A percentile compares a stretch with the other conserved stretches of the same genome.
Evolutionary conservation across 164 flowering plant genomes (phyloP).

Genomic region (Saururus chinensis): DNA sequence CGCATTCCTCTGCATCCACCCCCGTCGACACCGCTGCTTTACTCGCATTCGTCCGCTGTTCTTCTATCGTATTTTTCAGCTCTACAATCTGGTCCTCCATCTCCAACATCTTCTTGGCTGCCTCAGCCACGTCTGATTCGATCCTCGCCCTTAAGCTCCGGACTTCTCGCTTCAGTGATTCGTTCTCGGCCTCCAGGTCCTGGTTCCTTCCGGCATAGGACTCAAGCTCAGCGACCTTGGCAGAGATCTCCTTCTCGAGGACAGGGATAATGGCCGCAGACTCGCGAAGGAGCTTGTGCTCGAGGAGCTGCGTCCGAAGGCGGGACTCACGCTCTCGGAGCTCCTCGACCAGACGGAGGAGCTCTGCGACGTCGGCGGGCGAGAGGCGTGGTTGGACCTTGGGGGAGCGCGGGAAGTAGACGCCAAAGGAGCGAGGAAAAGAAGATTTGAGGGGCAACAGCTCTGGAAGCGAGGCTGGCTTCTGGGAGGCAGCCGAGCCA

Average conservation of each 20-base stretch:
- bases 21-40: background rate
- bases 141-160: constrained; percentile 20
- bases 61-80: constrained; percentile 13
- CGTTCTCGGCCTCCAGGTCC: constrained; percentile 42
- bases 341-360: constrained; percentile 65
- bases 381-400: constrained; percentile 91
- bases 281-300: constrained; percentile 60
- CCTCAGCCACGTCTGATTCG: constrained; percentile 23
- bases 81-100: constrained; percentile 32
- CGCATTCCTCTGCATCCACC: background rate
- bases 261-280: constrained; percentile 57
- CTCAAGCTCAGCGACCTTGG: constrained; percentile 34
- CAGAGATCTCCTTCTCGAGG: constrained; percentile 55
- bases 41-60: constrained; percentile 1
- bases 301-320: constrained; percentile 62
- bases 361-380: constrained; percentile 71
- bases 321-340: constrained; percentile 56
- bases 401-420: constrained; percentile 82
- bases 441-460: constrained; percentile 20
- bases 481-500: background rate
- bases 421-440: constrained; percentile 79
- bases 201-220: constrained; percentile 18
- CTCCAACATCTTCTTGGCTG: constrained; percentile 18
- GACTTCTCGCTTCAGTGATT: constrained; percentile 29
- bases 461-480: constrained; percentile 7